A percentile compares a stretch with the other conserved stretches of the same genome.
Evolutionary conservation across 2,329 filamentous ascomycete species (phyloP).

Genomic region (Ophiostoma novo-ulmi): DNA sequence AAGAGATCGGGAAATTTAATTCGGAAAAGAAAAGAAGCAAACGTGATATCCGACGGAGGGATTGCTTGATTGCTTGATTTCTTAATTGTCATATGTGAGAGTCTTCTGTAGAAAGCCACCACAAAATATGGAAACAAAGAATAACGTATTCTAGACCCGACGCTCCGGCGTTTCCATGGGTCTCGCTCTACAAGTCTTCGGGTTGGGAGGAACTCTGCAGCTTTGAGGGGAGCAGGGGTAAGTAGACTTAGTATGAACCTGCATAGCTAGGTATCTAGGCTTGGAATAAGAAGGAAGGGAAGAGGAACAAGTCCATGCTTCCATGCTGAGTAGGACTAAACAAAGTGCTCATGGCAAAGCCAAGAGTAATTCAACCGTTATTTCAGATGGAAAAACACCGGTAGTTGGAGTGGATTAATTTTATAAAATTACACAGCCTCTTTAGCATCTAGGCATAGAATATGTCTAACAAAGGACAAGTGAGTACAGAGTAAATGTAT

Average conservation of each 20-base stretch:
- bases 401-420: slow-evolving; percentile 2
- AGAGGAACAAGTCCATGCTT: background rate
- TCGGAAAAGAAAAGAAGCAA: too few relatives aligned
- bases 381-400: background rate
- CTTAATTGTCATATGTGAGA: too few relatives aligned
- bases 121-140: background rate
- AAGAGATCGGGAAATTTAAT: background rate
- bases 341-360: background rate
- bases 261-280: background rate
- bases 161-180: background rate
- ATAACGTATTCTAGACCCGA: background rate
- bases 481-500: too few relatives aligned
- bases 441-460: background rate
- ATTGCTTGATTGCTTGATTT: too few relatives aligned
- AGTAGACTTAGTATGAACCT: slow-evolving; percentile 3
- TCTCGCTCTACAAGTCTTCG: background rate
- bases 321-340: too few relatives aligned
- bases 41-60: too few relatives aligned
- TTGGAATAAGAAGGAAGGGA: background rate
- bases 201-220: background rate
- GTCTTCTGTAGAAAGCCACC: background rate
- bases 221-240: background rate
- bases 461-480: too few relatives aligned
- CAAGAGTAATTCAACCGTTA: background rate
- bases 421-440: background rate